Base-by-base conservation (phyloP, 495 filamentous ascomycete species). In the Penicillium cataractarum region DNA sequence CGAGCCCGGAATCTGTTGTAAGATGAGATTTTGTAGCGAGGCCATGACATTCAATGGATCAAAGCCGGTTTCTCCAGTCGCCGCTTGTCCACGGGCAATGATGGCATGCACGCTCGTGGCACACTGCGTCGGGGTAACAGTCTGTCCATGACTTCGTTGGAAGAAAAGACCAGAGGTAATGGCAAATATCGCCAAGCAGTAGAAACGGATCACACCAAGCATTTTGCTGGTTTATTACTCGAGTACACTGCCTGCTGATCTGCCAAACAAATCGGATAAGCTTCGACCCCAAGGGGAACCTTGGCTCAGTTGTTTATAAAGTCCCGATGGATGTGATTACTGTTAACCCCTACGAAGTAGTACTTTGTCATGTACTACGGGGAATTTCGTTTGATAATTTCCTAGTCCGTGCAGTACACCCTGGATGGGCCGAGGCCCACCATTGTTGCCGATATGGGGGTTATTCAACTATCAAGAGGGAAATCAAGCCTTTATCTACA, bases 31-130 rank as follows among this genome's bases (percentile, higher is more conserved):
- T n/a, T 64, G 60, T 8, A 71, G 53, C 2, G 63, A 50, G 35
- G 22, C 54, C 63, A 71, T 58, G 8, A 71, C 65, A 48, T 63
- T 66, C 22, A 71, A 55, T 22, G 65, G 53, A 65, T 71, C 58
- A 5, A 24, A 49, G 21, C 44, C 44, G 0, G 44, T 26, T 26
- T 49, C 44, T 3, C 21, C 44, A 42, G 63, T 62, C 15, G 53
- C 42, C 15, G 65, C 68, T 39, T 73, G 61, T 6, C 68, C 68
- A 21, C 68, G 60, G 3, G 64, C 56, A 26, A 70, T 66, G 50
- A 70, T 68, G 12, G 66, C 63, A 55, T 70, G 68, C 15, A 73
- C 63, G 12, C 65, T 55, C 1, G 63, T 62, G 22, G 70, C 63
- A 27, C 65, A 73, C 22, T 63, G 58, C 10, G 50, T 22, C 0